Evolutionary conservation across 2,329 filamentous ascomycete genomes (phyloP).

Genomic region (Stagonosporopsis rhizophila): DNA sequence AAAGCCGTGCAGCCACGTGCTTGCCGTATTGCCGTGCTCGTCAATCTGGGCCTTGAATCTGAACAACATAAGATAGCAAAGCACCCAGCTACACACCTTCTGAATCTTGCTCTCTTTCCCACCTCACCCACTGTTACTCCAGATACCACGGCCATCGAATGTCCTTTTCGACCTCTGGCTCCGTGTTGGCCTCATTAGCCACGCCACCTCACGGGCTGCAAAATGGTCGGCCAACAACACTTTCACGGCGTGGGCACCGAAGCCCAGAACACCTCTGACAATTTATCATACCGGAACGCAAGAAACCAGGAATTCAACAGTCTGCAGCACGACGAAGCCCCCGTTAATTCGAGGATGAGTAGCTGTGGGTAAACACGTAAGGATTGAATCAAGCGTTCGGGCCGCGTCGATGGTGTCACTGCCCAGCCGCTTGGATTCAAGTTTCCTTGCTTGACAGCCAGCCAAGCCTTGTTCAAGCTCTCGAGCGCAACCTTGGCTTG

Average conservation of each 20-base stretch:
- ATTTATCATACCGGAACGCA: neutral
- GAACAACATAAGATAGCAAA: neutral
- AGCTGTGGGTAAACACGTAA: neutral
- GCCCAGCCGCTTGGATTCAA: conserved; percentile 20
- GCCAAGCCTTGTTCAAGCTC: conserved; percentile 25
- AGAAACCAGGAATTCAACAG: neutral
- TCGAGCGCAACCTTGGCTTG: conserved; percentile 26
- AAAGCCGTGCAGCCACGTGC: conserved; percentile 10
- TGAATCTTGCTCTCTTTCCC: neutral
- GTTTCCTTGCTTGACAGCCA: conserved; percentile 12
- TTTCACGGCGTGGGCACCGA: neutral
- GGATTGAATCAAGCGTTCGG: conserved; percentile 28
- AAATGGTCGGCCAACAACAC: neutral
- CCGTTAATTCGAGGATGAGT: conserved; percentile 16
- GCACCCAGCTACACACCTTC: neutral
- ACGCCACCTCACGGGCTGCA: conserved; percentile 6
- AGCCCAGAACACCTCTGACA: neutral
- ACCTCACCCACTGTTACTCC: neutral
- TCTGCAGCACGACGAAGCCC: neutral
- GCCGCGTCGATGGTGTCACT: conserved; percentile 20
- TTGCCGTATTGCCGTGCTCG: conserved; percentile 11
- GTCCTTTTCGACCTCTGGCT: neutral
- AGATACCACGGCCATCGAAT: neutral
- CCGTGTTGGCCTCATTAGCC: neutral
- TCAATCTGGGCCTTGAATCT: neutral